These are phyloP conservation scores for Malus hybrid DNA, from an alignment of 331 rosid species.

Conservation along the genomic window DNA sequence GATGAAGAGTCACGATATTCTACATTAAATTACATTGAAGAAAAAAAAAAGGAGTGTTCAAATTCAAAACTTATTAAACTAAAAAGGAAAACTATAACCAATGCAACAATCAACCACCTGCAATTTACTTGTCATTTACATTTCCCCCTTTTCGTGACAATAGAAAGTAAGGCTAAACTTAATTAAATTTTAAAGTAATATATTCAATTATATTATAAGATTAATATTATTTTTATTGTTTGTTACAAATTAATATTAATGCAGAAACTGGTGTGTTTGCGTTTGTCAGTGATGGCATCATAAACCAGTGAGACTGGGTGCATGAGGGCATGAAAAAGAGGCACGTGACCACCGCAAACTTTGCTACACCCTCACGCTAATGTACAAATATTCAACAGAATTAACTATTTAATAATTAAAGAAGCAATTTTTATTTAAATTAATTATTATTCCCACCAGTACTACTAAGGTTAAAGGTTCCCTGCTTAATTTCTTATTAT, in stretches of 20 bases:
- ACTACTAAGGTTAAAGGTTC: not conserved
- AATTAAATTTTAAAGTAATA: too few relatives aligned
- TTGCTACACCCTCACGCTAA: constrained; percentile 16
- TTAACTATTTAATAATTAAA: not conserved
- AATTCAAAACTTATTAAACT: too few relatives aligned
- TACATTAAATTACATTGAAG: too few relatives aligned
- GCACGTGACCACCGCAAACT: constrained; percentile 67
- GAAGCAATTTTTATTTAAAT: not conserved
- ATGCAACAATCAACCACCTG: too few relatives aligned
- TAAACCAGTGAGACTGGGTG: constrained; percentile 4
- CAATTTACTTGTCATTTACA: too few relatives aligned
- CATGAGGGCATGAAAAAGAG: constrained; percentile 21
- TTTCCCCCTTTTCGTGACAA: too few relatives aligned
- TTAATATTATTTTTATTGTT: not conserved
- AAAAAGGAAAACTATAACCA: too few relatives aligned
- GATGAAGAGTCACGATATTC: too few relatives aligned
- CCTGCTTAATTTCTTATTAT: not conserved
- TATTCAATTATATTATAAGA: not conserved
- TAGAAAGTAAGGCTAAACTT: too few relatives aligned
- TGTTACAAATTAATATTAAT: not conserved
- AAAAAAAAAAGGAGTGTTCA: too few relatives aligned
- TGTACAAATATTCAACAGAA: not conserved
- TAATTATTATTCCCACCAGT: constrained; percentile 4
- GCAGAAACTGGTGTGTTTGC: not conserved
- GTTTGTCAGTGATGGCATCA: constrained; percentile 14